Evolutionary conservation across 306 rosid species (phyloP), one percentile per base, ranked within the genome.

Genomic region (Luffa acutangula): DNA sequence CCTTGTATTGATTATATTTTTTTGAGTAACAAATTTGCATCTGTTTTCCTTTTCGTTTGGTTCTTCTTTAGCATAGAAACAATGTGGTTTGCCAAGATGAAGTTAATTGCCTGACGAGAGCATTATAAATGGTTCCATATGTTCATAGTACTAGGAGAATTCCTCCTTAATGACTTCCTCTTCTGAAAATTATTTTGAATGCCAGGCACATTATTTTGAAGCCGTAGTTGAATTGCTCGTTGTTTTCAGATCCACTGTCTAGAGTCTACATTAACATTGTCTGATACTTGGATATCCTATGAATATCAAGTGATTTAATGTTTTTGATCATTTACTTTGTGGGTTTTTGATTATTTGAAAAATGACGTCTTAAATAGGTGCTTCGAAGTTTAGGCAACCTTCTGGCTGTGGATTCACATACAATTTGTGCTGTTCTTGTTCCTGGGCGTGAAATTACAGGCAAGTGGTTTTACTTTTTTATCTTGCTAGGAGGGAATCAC

Each of bases 361-460:
- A 80, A 62, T 85, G 83, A 74, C 81, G 53, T 86, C 82, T 76
- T 56, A 13, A 85, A 21, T 70, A 96, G 98, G 91, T 90, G 84
- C 88, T 96, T 82, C 88, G 98, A 81, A 90, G 97, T 91, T 83
- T 96, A 83, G 98, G 99, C 18, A 93, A 96, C 87, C 92, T 96
- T 43, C 83, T 96, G 74, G 99, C 99, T 46, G 98, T 92, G 39
- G 96, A 96, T 87, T 85, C 93, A 78, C 85, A 80, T 41, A 83
- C 92, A 79, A 88, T 64, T 70, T 65, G 80, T 80, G 85, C 78
- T 66, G 84, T 88, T 80, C 90, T 93, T 46, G 80, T 87, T 54
- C 98, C 96, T 57, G 98, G 96, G 80, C 84, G 45, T 79, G 91
- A 91, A 83, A 82, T 91, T 78, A 86, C 99, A 89, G 97, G 99